A percentile compares a stretch with the other conserved stretches of the same genome.
Conservation (phyloP, 2,329 filamentous ascomycete genomes). For the Verticillium nonalfalfae region DNA sequence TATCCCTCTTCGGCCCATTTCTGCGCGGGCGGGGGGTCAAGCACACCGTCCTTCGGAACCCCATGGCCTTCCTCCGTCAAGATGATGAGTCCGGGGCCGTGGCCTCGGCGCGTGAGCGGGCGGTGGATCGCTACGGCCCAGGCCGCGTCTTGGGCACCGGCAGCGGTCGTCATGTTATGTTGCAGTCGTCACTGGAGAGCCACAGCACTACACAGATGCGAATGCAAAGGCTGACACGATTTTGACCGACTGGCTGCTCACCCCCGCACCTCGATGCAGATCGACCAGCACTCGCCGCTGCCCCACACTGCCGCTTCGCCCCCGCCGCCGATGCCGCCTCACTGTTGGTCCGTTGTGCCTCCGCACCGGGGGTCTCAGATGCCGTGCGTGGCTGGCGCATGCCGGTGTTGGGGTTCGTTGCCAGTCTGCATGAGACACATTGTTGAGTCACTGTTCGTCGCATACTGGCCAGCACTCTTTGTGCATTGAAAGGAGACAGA, state of each 20-base stretch:
- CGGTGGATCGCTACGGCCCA: conserved; percentile 13
- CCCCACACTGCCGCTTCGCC: too few relatives aligned
- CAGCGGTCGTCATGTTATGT: background rate
- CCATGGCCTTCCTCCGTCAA: conserved; percentile 9
- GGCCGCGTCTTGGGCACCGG: background rate
- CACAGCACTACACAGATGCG: background rate
- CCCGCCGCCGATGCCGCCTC: too few relatives aligned
- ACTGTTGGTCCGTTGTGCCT: too few relatives aligned
- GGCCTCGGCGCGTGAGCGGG: conserved; percentile 21
- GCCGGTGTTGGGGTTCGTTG: too few relatives aligned
- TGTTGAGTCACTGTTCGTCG: too few relatives aligned
- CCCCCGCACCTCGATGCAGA: background rate
- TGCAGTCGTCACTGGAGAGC: too few relatives aligned
- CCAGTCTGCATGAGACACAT: too few relatives aligned
- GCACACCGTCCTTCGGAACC: conserved; percentile 7
- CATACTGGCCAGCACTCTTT: too few relatives aligned
- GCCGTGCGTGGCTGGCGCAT: too few relatives aligned
- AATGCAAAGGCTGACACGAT: background rate
- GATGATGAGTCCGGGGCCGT: conserved; percentile 25
- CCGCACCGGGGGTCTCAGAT: too few relatives aligned
- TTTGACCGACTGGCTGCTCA: background rate
- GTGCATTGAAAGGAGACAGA: too few relatives aligned
- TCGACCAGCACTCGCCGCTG: too few relatives aligned
- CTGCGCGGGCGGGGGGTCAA: conserved; percentile 40
- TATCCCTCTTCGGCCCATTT: conserved; percentile 72